Conservation (phyloP, 2,329 filamentous ascomycete genomes). For the Calonectria naviculata region DNA sequence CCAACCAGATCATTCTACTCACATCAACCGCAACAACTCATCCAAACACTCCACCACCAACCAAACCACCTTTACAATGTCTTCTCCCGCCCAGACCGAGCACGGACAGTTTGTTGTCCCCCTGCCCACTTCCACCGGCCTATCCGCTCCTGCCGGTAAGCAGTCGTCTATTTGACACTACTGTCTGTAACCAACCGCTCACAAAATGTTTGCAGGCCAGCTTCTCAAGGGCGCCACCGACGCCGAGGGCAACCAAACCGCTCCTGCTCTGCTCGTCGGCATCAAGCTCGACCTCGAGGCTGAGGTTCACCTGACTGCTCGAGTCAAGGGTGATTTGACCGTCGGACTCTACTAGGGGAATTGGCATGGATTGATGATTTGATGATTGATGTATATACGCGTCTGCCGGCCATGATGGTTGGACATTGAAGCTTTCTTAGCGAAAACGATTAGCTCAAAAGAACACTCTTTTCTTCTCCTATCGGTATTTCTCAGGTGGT, state of each 20-base stretch:
- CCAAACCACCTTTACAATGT: neutral
- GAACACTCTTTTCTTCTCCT: neutral
- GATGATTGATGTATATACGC: neutral
- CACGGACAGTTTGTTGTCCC: conserved; percentile 39
- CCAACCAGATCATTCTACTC: neutral
- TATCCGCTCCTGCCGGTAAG: conserved; percentile 45
- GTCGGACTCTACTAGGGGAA: conserved; percentile 49
- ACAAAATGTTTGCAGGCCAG: conserved; percentile 49
- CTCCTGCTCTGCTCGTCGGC: conserved; percentile 67
- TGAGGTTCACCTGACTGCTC: conserved; percentile 69
- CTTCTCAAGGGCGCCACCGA: conserved; percentile 68
- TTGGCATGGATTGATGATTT: neutral
- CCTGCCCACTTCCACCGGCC: conserved; percentile 45
- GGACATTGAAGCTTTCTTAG: neutral
- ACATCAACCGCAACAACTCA: neutral
- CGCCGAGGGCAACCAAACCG: conserved; percentile 66
- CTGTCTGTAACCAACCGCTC: neutral
- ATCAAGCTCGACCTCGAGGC: conserved; percentile 73
- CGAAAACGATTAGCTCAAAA: neutral
- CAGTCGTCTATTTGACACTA: conserved; percentile 20
- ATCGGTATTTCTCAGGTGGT: too few relatives aligned
- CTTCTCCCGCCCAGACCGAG: conserved; percentile 16
- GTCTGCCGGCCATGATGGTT: neutral
- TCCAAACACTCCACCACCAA: neutral
- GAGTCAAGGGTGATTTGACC: conserved; percentile 69